phyloP scores from a whole-genome alignment of 2,329 filamentous ascomycete species.

The Cylindrodendrum hubeiense region DNA sequence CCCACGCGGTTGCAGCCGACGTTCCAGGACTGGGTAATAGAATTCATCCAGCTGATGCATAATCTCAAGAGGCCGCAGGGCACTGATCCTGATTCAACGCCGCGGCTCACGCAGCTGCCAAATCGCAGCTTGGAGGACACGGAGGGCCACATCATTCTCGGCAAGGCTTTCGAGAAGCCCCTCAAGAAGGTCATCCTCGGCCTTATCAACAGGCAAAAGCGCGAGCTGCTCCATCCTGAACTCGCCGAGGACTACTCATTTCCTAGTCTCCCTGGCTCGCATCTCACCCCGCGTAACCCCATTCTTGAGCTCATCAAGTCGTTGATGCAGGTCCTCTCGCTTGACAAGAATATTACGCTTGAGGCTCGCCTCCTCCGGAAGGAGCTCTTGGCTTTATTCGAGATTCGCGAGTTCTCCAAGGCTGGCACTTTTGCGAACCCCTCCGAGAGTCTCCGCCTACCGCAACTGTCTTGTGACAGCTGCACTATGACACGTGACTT shows the following conservation, averaged over 20 bases:
- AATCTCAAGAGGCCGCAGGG: slow-evolving; percentile 77
- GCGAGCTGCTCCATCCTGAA: slow-evolving; percentile 90
- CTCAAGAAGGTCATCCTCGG: slow-evolving; percentile 88
- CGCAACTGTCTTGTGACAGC: slow-evolving; percentile 86
- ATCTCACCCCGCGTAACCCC: slow-evolving; percentile 70
- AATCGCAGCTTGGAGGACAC: slow-evolving; percentile 70
- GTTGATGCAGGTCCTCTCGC: slow-evolving; percentile 89
- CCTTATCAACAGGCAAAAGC: slow-evolving; percentile 87
- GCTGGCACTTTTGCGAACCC: slow-evolving; percentile 93
- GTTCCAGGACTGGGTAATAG: slow-evolving; percentile 93
- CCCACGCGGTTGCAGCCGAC: slow-evolving; percentile 82
- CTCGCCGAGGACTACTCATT: slow-evolving; percentile 89
- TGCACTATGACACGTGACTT: slow-evolving; percentile 92
- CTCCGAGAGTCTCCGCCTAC: slow-evolving; percentile 77
- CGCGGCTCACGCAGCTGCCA: slow-evolving; percentile 69
- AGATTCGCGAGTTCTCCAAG: slow-evolving; percentile 91
- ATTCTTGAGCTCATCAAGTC: slow-evolving; percentile 92
- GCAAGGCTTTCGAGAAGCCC: slow-evolving; percentile 88
- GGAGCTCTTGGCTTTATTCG: slow-evolving; percentile 89
- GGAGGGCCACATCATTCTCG: slow-evolving; percentile 75
- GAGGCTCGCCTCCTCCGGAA: slow-evolving; percentile 91
- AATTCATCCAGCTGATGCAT: slow-evolving; percentile 97
- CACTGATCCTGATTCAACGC: slow-evolving; percentile 63
- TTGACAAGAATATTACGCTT: slow-evolving; percentile 91
- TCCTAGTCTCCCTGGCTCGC: slow-evolving; percentile 81